Conservation (phyloP, 1,284 basidiomycete species). For the Ceratobasidium sp. region DNA sequence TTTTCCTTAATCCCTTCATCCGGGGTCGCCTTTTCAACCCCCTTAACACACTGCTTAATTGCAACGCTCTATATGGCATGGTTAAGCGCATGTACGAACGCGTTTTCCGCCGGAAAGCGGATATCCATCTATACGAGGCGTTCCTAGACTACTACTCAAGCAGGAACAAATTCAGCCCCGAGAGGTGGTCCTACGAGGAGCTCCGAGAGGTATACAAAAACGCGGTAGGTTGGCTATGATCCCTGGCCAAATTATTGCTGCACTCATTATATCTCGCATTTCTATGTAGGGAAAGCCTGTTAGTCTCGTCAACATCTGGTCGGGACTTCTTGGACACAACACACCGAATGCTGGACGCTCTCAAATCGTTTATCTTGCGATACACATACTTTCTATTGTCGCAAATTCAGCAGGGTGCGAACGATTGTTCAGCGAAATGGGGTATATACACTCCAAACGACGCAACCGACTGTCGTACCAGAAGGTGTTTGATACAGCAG, state of each 20-base stretch:
- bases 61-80: neutral
- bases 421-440: constrained; percentile 45
- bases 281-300: neutral
- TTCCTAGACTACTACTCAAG: neutral
- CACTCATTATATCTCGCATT: neutral
- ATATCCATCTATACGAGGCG: neutral
- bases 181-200: constrained; percentile 10
- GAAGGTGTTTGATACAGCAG: constrained; percentile 42
- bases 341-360: constrained; percentile 36
- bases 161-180: neutral
- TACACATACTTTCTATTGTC: constrained; percentile 44
- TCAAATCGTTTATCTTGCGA: constrained; percentile 43
- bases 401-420: constrained; percentile 46
- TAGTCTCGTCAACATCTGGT: neutral
- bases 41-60: neutral
- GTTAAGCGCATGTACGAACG: neutral
- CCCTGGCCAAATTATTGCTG: neutral
- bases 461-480: constrained; percentile 41
- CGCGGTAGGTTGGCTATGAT: neutral
- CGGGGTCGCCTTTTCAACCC: constrained; percentile 24
- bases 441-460: constrained; percentile 44
- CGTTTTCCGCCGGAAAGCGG: neutral
- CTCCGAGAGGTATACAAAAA: neutral
- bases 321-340: neutral
- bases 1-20: constrained; percentile 52